Evolutionary conservation across 371 early-diverging fungal genomes (phyloP).

Genomic region (Mucor saturninus): DNA sequence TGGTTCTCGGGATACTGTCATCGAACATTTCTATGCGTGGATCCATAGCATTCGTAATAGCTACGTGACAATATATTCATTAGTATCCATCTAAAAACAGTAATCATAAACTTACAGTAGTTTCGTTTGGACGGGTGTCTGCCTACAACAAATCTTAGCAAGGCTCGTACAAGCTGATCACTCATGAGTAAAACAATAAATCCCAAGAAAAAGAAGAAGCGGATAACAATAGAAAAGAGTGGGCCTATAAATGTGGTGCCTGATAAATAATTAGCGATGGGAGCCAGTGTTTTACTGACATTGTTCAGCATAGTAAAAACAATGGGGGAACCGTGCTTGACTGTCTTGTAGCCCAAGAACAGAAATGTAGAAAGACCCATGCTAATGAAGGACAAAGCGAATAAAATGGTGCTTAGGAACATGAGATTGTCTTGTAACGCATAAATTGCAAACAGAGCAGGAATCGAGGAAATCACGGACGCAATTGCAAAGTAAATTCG

Average conservation of each 20-base stretch:
- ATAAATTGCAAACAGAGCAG: slow-evolving; percentile 32
- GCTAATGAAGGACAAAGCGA: slow-evolving; percentile 31
- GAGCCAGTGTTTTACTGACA: slow-evolving; percentile 30
- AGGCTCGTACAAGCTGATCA: slow-evolving; percentile 32
- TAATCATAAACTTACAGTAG: slow-evolving; percentile 26
- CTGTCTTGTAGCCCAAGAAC: slow-evolving; percentile 40
- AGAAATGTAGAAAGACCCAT: slow-evolving; percentile 31
- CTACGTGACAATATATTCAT: slow-evolving; percentile 7
- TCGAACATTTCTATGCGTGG: slow-evolving; percentile 38
- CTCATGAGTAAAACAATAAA: slow-evolving; percentile 36
- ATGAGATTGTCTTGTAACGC: slow-evolving; percentile 21
- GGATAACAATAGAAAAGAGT: slow-evolving; percentile 24
- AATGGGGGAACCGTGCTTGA: slow-evolving; percentile 43
- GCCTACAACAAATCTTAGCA: slow-evolving; percentile 32
- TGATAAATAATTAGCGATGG: slow-evolving; percentile 31
- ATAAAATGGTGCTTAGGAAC: slow-evolving; percentile 21
- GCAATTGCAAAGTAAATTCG: slow-evolving; percentile 36
- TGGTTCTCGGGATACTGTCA: slow-evolving; percentile 28
- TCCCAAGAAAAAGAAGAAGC: slow-evolving; percentile 34
- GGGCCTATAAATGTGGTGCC: slow-evolving; percentile 31
- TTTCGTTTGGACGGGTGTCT: slow-evolving; percentile 32
- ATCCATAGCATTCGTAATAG: slow-evolving; percentile 41
- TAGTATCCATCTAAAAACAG: not conserved
- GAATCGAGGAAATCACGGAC: slow-evolving; percentile 32
- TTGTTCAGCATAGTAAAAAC: slow-evolving; percentile 25